Evolutionary conservation across 1,284 basidiomycete species (phyloP), one percentile per base, ranked within the genome.

Genomic region (Peniophora sp.): DNA sequence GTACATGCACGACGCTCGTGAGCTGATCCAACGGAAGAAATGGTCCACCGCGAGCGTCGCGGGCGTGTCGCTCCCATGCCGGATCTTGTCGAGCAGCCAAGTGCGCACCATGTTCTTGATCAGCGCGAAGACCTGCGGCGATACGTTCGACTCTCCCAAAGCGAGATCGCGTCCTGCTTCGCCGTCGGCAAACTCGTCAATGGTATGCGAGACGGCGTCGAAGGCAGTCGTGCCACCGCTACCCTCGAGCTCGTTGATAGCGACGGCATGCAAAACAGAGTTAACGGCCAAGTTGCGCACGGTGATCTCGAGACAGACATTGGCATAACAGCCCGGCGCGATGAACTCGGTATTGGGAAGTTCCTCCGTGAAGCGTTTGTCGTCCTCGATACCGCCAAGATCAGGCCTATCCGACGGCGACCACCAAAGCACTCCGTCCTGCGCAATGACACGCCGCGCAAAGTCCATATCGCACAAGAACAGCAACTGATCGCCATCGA

Each of bases 351-450:
- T 89, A 51, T 83, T 85, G 3, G 83, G 79, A n/a, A 93, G 70
- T 47, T 92, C 91, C 55, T 94, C 92, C 3, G 76, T 71, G 1
- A 81, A 79, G 48, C 89, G 78, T 41, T 79, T 77, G 65, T 99
- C 97, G 48, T 92, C 83, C 64, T 99, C 94, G 47, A 87, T 79
- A 2, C 97, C 97, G 41, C 97, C 97, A 0, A 99, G 76, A 67
- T 99, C 97, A 2, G 97, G 95, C n/a, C 79, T 78, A 34, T 89
- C 83, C 3, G 85, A 81, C 1, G 87, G 78, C 2, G 96, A 96
- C 97, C 97, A 99, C 97, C 97, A 99, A 1, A 99, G 73, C 2
- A 98, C 74, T 65, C 92, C 85, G 62, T 99, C 97, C 56, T 97
- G 90, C 51, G 85, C 83, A 48, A 84, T 73, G 45, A 99, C 71